Conservation (phyloP, 768 basidiomycete species). For the Trametes cingulata region DNA sequence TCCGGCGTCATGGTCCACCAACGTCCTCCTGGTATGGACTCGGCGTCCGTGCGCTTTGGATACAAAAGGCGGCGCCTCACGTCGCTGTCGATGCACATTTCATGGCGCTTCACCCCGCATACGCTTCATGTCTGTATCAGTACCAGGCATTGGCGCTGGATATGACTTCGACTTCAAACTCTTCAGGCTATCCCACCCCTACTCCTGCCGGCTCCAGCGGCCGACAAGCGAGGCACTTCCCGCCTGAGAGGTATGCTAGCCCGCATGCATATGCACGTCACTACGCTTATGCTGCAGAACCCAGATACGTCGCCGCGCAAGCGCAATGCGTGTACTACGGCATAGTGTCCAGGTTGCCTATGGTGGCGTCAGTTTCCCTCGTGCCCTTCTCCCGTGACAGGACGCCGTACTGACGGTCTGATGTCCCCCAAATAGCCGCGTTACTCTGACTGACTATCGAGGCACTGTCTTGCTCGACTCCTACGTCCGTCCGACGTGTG, state of each 20-base stretch:
- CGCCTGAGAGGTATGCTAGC: conserved; percentile 30
- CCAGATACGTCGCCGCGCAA: conserved; percentile 51
- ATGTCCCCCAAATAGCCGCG: conserved; percentile 38
- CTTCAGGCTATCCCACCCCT: not conserved
- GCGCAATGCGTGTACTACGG: conserved; percentile 47
- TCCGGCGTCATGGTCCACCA: not conserved
- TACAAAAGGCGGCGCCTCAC: conserved; percentile 17
- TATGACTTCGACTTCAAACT: conserved; percentile 16
- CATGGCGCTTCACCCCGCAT: conserved; percentile 19
- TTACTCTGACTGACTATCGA: conserved; percentile 51
- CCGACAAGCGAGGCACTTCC: conserved; percentile 12
- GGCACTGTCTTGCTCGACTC: conserved; percentile 49
- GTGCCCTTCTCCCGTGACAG: conserved; percentile 5
- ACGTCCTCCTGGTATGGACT: not conserved
- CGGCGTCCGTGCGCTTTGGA: conserved; percentile 3
- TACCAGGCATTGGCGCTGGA: conserved; percentile 6
- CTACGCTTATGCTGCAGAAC: conserved; percentile 4
- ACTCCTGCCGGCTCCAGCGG: not conserved
- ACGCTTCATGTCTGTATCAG: conserved; percentile 17
- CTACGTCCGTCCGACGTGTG: conserved; percentile 44
- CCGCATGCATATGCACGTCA: conserved; percentile 25
- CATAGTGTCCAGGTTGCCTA: conserved; percentile 43
- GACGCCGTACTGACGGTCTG: conserved; percentile 6
- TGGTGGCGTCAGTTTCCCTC: conserved; percentile 49
- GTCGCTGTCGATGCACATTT: not conserved